Evolutionary conservation across 148 eudicot genomes (phyloP).

Genomic region (Camellia granthamiana): DNA sequence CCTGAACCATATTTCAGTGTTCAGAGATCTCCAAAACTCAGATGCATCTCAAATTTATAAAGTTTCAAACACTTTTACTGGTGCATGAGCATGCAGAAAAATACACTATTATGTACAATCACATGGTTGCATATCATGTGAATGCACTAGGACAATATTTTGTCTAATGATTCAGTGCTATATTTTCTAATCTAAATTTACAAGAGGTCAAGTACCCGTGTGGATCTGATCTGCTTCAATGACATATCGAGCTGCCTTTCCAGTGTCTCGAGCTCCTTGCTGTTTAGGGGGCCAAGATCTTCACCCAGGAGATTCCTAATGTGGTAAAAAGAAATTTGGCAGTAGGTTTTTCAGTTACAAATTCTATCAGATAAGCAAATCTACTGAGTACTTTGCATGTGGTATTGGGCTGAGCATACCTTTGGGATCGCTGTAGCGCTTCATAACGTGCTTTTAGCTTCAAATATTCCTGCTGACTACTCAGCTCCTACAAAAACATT

Average conservation of each 20-base stretch:
- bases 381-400: no score
- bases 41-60: no score
- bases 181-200: not conserved
- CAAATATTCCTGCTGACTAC: constrained; percentile 82
- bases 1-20: no score
- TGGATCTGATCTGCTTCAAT: constrained; percentile 81
- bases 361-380: not conserved
- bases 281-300: constrained; percentile 86
- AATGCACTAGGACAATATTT: no score
- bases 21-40: no score
- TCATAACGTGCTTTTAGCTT: constrained; percentile 80
- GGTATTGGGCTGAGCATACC: constrained; percentile 27
- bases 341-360: not conserved
- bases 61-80: no score
- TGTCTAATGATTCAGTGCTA: no score
- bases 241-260: constrained; percentile 91
- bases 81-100: no score
- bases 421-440: constrained; percentile 65
- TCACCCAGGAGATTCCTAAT: constrained; percentile 89
- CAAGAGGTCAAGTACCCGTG: constrained; percentile 45
- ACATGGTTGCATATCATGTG: no score
- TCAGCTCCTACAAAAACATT: constrained; percentile 53
- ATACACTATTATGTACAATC: no score
- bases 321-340: not conserved
- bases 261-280: constrained; percentile 86